Evolutionary conservation across 352 stramenopile species (phyloP).

Genomic region (Phytopythium cucurbitacearum): DNA sequence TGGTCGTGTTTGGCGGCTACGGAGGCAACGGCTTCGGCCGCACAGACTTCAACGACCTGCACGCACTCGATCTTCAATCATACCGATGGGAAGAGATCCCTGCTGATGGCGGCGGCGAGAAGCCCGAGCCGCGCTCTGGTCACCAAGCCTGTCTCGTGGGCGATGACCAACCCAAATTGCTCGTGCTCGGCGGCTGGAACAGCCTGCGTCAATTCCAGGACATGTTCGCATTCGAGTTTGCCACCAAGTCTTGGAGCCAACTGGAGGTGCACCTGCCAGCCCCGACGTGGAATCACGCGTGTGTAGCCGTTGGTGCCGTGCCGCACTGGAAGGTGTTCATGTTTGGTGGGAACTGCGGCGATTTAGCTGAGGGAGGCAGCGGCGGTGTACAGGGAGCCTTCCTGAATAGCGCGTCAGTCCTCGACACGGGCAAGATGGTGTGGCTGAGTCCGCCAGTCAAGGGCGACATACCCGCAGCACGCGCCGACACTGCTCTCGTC

Average conservation of each 20-base stretch:
- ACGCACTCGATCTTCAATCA: conserved; percentile 87
- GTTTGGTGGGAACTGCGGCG: conserved; percentile 95
- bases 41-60: conserved; percentile 95
- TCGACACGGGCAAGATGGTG: conserved; percentile 89
- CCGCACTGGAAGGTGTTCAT: conserved; percentile 97
- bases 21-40: conserved; percentile 93
- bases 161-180: conserved; percentile 69
- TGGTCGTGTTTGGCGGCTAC: conserved; percentile 96
- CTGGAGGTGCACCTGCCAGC: conserved; percentile 46
- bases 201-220: conserved; percentile 95
- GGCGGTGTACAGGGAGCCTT: conserved; percentile 35
- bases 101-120: conserved; percentile 67
- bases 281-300: conserved; percentile 94
- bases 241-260: conserved; percentile 82
- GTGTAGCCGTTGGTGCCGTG: conserved; percentile 92
- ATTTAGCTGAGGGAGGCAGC: conserved; percentile 84
- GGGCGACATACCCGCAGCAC: conserved; percentile 79
- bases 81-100: conserved; percentile 90
- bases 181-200: conserved; percentile 96
- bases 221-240: conserved; percentile 91
- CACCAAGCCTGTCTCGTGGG: conserved; percentile 89
- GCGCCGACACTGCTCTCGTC: conserved; percentile 91
- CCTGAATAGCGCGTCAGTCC: conserved; percentile 86
- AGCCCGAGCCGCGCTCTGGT: conserved; percentile 90
- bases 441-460: conserved; percentile 62